These are phyloP conservation scores for Fusarium napiforme DNA, from an alignment of 2,329 filamentous ascomycete genomes.

Conservation along the genomic window DNA sequence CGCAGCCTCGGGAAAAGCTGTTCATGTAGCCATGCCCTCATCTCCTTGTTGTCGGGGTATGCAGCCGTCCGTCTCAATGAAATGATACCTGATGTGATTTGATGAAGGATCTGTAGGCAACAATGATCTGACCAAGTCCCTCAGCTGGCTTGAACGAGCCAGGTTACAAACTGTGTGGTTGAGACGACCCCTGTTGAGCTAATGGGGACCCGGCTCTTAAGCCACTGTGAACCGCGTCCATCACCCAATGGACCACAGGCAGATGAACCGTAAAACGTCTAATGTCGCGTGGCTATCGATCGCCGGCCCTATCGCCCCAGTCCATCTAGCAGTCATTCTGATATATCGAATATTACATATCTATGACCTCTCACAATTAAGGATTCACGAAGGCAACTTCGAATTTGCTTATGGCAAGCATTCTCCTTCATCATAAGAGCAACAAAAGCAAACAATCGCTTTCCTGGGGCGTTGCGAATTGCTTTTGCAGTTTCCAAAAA, in stretches of 20 bases:
- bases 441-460: slow-evolving; percentile 16
- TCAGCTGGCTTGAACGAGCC: slow-evolving; percentile 7
- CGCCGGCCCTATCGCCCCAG: neutral
- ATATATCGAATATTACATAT: slow-evolving; percentile 4
- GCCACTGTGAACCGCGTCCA: slow-evolving; percentile 15
- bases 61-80: slow-evolving; percentile 35
- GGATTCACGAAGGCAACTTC: neutral
- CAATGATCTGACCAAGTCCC: slow-evolving; percentile 14
- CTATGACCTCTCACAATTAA: neutral
- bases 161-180: neutral
- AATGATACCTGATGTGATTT: slow-evolving; percentile 3
- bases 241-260: slow-evolving; percentile 22
- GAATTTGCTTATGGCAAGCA: neutral
- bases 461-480: slow-evolving; percentile 16
- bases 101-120: neutral
- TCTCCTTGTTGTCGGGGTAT: slow-evolving; percentile 38
- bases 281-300: slow-evolving; percentile 13
- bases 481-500: slow-evolving; percentile 9
- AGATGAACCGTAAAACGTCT: slow-evolving; percentile 9
- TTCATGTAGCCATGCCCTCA: slow-evolving; percentile 3
- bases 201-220: slow-evolving; percentile 7
- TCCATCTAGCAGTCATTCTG: slow-evolving; percentile 4
- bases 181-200: slow-evolving; percentile 19
- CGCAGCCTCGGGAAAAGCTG: slow-evolving; percentile 29
- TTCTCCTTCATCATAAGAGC: neutral